Evolutionary conservation across 1,139 yeast genomes (phyloP).

Genomic region (Torulaspora pretoriensis): DNA sequence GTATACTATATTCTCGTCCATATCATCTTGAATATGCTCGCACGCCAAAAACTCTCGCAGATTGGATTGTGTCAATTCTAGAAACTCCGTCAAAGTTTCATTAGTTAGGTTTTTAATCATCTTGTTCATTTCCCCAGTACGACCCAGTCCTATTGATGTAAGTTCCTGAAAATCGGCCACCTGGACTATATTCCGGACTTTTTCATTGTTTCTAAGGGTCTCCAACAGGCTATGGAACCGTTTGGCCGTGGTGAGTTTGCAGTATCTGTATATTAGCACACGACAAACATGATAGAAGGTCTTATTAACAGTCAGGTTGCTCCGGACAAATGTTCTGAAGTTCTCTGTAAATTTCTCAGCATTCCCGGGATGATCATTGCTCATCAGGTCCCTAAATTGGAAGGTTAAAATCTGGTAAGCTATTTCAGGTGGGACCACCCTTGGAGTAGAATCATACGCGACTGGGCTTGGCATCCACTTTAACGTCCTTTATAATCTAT

Average conservation of each 20-base stretch:
- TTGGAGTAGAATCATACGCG: not conserved
- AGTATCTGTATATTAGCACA: slow-evolving; percentile 38
- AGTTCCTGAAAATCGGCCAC: slow-evolving; percentile 84
- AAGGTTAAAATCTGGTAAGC: slow-evolving; percentile 38
- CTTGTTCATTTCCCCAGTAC: slow-evolving; percentile 84
- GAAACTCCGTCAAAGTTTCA: slow-evolving; percentile 59
- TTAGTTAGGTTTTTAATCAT: slow-evolving; percentile 89
- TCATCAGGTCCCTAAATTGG: slow-evolving; percentile 39
- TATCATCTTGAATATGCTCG: slow-evolving; percentile 82
- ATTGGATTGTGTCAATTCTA: slow-evolving; percentile 59
- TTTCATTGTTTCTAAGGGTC: slow-evolving; percentile 48
- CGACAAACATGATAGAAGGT: slow-evolving; percentile 38
- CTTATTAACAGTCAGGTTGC: slow-evolving; percentile 38
- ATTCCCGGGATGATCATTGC: slow-evolving; percentile 39
- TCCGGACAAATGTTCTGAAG: slow-evolving; percentile 36
- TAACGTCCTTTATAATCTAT: not conserved
- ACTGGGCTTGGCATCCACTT: slow-evolving; percentile 8
- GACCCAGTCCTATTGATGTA: slow-evolving; percentile 84
- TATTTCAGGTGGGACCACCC: slow-evolving; percentile 38
- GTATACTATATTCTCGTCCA: slow-evolving; percentile 58
- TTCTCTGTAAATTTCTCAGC: slow-evolving; percentile 37
- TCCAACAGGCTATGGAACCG: slow-evolving; percentile 68
- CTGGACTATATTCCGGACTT: slow-evolving; percentile 63
- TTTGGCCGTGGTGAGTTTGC: slow-evolving; percentile 69
- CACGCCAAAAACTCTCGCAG: slow-evolving; percentile 74